Base-by-base conservation (phyloP, 768 basidiomycete genomes). In the Termitomyces sp. region DNA sequence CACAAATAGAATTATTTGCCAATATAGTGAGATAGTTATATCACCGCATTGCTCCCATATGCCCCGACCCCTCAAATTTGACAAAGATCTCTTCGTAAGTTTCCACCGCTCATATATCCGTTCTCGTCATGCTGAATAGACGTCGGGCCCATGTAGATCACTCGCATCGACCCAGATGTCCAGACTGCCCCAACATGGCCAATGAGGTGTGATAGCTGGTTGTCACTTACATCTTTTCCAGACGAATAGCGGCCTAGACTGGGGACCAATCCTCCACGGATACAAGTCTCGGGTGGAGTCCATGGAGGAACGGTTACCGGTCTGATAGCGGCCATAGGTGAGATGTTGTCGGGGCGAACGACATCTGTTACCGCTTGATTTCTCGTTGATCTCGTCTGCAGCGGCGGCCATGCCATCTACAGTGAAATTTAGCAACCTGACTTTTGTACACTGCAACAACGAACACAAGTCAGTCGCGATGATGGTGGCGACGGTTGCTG, bases 151-250 rank as follows among this genome's bases (percentile, higher is more conserved):
- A 2, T 27, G 39, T 48, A 82, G 79, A 71, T 83, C 60, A 69
- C 78, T 24, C 76, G 81, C 5, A 74, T 83, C 22, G 71, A 77
- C 58, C 63, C 78, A 1, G 67, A 68, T 20, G 71, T 81, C 10
- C 82, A 85, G 62, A n/a, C n/a, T n/a, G n/a, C n/a, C 83, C 83
- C 10, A 80, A 82, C 67, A 83, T 83, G 81, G 70, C 64, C 0
- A 76, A 74, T 53, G 83, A 80, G 26, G 81, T 83, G 56, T 61
- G 44, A 27, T 46, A 16, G 9, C 22, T 55, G 13, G n/a, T 41
- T 29, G 14, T 29, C 80, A 78, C 0, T 66, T 81, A 10, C 78
- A 80, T 58, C 60, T 84, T 18, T 77, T 76, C 59, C 81, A 84
- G 62, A 82, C 80, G 24, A 82, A 83, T 63, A 72, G 69, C 18